phyloP scores from a whole-genome alignment of 2,329 filamentous ascomycete species.

The Epichloe elymi region DNA sequence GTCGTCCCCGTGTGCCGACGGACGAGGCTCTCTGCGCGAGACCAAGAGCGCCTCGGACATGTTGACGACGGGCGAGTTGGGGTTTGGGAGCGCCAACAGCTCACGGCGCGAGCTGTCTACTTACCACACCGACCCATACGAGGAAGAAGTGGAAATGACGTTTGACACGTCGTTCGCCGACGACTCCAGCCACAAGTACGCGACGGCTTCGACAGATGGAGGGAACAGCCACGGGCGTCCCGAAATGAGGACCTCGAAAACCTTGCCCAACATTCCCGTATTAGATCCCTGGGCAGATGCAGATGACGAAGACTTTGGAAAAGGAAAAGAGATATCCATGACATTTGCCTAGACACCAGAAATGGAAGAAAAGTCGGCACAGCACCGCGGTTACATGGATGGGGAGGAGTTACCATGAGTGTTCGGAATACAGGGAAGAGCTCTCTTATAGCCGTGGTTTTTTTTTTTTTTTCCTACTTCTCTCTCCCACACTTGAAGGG shows the following conservation, averaged over 20 bases:
- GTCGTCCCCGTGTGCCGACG: constrained; percentile 11
- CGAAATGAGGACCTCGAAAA: constrained; percentile 27
- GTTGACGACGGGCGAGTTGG: constrained; percentile 11
- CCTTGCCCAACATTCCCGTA: constrained; percentile 36
- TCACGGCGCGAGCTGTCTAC: constrained; percentile 10
- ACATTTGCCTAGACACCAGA: constrained; percentile 51
- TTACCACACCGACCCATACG: constrained; percentile 19
- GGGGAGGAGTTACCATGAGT: background rate
- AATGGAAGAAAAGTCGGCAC: background rate
- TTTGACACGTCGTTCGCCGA: constrained; percentile 53
- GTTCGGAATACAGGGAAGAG: background rate
- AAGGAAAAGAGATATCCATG: constrained; percentile 66
- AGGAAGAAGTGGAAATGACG: constrained; percentile 52
- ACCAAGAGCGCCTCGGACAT: constrained; percentile 32
- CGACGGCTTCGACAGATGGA: constrained; percentile 13
- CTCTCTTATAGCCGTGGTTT: background rate
- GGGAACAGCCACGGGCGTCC: constrained; percentile 18
- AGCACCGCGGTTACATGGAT: background rate
- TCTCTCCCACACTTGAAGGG: no score
- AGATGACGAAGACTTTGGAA: constrained; percentile 56
- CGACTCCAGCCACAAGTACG: constrained; percentile 6
- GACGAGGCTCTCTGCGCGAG: constrained; percentile 23
- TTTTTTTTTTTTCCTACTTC: no score
- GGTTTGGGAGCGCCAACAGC: background rate
- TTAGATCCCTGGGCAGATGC: constrained; percentile 59